Evolutionary conservation across 352 stramenopile species (phyloP).

Genomic region (Globisporangium cylindrosporum): DNA sequence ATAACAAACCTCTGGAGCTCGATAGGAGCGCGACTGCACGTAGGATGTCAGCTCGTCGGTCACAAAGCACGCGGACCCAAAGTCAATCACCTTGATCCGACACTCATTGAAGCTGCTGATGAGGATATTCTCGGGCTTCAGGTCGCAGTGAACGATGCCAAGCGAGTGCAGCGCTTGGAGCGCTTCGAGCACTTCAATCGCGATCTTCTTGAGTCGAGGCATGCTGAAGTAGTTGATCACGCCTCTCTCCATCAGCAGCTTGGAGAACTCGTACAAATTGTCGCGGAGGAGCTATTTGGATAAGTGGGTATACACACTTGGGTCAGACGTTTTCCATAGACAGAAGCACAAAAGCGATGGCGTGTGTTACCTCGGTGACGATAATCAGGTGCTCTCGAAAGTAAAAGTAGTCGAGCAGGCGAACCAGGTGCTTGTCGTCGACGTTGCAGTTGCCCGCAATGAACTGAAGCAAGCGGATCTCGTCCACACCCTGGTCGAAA

Average conservation of each 20-base stretch:
- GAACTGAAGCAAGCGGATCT: constrained; percentile 76
- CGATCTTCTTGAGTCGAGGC: constrained; percentile 90
- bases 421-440: constrained; percentile 92
- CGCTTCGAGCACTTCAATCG: constrained; percentile 93
- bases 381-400: constrained; percentile 95
- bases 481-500: constrained; percentile 95
- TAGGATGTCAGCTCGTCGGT: constrained; percentile 96
- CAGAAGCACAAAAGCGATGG: not conserved
- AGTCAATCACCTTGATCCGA: constrained; percentile 97
- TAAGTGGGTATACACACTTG: not conserved
- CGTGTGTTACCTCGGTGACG: constrained; percentile 90
- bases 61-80: constrained; percentile 95
- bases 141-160: constrained; percentile 96
- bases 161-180: constrained; percentile 88
- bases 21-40: constrained; percentile 98
- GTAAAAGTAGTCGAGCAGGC: constrained; percentile 94
- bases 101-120: constrained; percentile 88
- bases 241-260: constrained; percentile 67
- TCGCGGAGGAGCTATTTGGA: constrained; percentile 79
- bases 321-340: not conserved
- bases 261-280: constrained; percentile 98
- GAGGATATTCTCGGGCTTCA: constrained; percentile 98
- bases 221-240: constrained; percentile 95
- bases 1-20: constrained; percentile 90
- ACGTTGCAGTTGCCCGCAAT: constrained; percentile 78